Evolutionary conservation across 129 eudicot species (phyloP), one percentile per base, ranked within the genome.

Genomic region (Apium graveolens): DNA sequence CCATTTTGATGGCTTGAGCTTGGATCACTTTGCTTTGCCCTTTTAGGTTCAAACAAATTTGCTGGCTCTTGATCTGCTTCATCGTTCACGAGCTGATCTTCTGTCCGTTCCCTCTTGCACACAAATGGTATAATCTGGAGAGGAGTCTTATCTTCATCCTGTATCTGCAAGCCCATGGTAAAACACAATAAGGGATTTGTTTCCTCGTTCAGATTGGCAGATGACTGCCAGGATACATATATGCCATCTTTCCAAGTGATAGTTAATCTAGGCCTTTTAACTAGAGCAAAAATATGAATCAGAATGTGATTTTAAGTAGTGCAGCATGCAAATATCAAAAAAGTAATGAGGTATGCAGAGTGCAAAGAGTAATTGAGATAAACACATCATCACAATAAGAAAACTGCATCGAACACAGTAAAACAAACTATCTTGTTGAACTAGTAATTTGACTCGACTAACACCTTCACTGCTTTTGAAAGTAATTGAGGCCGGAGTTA

Each of bases 71-170:
- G 90, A 71, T 83, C 85, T 1, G 83, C 83, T 78, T 80, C 86
- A 5, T 62, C 13, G 17, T 82, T 80, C 24, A 78, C 37, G 27
- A 78, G 77, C 49, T 71, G 81, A 24, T 89, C 94, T 81, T 89
- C 97, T 18, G 94, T 79, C 79, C 90, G 85, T 82, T 89, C 97
- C 71, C 94, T 83, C 70, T 91, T 91, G 89, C 92, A 87, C 37
- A 82, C 81, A 80, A 91, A 84, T 5, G 90, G 85, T 9, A 91
- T 80, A 29, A 79, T 48, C 41, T 86, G 90, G 34, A 77, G 74
- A 73, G 87, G 83, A 76, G 78, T 84, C 69, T 79, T 83, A 65
- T 73, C 79, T 68, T 77, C 80, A 70, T 84, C 91, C 91, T 82
- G 85, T n/a, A 71, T 57, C 78, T 74, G 82, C 29, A 29, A 78